Evolutionary conservation across 2,329 filamentous ascomycete species (phyloP).

Genomic region (Aspergillus arachidicola): DNA sequence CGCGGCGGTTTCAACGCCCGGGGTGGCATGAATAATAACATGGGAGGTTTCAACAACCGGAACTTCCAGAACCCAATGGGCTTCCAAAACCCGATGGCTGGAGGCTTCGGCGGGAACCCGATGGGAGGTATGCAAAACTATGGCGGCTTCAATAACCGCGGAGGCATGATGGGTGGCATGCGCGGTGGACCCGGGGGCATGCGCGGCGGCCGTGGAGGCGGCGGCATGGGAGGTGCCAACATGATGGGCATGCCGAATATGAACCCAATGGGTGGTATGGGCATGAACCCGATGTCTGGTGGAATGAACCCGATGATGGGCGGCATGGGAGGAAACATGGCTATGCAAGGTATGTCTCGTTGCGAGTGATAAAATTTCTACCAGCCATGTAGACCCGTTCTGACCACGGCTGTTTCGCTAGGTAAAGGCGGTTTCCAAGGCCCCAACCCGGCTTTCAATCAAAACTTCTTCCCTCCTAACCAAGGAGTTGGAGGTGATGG

Average conservation of each 20-base stretch:
- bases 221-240: slow-evolving; percentile 59
- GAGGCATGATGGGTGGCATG: slow-evolving; percentile 57
- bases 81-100: slow-evolving; percentile 51
- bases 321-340: slow-evolving; percentile 50
- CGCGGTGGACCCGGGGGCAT: slow-evolving; percentile 59
- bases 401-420: slow-evolving; percentile 27
- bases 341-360: slow-evolving; percentile 50
- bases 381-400: slow-evolving; percentile 13
- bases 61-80: slow-evolving; percentile 51
- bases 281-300: slow-evolving; percentile 56
- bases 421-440: slow-evolving; percentile 64
- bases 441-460: slow-evolving; percentile 71
- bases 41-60: slow-evolving; percentile 55
- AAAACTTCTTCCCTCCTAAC: slow-evolving; percentile 67
- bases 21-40: slow-evolving; percentile 41
- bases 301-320: slow-evolving; percentile 63
- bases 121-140: slow-evolving; percentile 57
- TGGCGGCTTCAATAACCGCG: slow-evolving; percentile 54
- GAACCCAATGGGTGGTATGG: slow-evolving; percentile 55
- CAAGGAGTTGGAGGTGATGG: slow-evolving; percentile 55
- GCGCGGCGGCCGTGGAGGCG: slow-evolving; percentile 56
- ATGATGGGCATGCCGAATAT: slow-evolving; percentile 58
- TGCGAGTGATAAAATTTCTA: neutral
- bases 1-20: slow-evolving; percentile 42
- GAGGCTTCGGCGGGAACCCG: slow-evolving; percentile 44